Percentiles rank a stretch among this genome's conserved stretches.
Conservation (phyloP, 2,329 filamentous ascomycete species). For the Coniochaeta ligniaria region DNA sequence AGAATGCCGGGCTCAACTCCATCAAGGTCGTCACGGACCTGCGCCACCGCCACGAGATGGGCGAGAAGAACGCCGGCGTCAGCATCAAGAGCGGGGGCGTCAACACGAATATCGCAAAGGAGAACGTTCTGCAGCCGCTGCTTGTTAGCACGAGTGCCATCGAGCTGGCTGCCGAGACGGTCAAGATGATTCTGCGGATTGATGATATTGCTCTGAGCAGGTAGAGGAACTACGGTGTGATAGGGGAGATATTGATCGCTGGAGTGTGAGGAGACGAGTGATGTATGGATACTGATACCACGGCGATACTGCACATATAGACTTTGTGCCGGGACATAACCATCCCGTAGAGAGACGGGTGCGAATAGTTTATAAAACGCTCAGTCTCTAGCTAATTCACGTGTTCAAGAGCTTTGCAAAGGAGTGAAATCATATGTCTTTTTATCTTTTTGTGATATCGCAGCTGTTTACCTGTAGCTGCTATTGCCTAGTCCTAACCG, state of each 20-base stretch:
- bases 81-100: conserved; percentile 98
- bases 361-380: not conserved
- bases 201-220: conserved; percentile 59
- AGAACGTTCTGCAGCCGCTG: conserved; percentile 93
- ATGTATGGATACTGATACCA: conserved; percentile 3
- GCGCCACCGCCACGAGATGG: conserved; percentile 87
- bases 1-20: conserved; percentile 95
- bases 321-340: conserved; percentile 24
- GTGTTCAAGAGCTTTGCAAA: not conserved
- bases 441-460: not conserved
- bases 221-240: conserved; percentile 26
- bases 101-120: conserved; percentile 92
- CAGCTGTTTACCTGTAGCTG: not conserved
- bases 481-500: not conserved
- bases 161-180: conserved; percentile 93
- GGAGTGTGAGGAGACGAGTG: not conserved
- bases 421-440: not conserved
- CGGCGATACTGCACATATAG: conserved; percentile 83
- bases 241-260: not conserved
- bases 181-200: conserved; percentile 81
- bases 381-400: not conserved
- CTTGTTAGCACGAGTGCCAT: conserved; percentile 96
- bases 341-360: not conserved
- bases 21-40: conserved; percentile 98
- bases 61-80: conserved; percentile 92